Base-by-base conservation (phyloP, 257 asterid genomes). In the Paulownia fortunei region DNA sequence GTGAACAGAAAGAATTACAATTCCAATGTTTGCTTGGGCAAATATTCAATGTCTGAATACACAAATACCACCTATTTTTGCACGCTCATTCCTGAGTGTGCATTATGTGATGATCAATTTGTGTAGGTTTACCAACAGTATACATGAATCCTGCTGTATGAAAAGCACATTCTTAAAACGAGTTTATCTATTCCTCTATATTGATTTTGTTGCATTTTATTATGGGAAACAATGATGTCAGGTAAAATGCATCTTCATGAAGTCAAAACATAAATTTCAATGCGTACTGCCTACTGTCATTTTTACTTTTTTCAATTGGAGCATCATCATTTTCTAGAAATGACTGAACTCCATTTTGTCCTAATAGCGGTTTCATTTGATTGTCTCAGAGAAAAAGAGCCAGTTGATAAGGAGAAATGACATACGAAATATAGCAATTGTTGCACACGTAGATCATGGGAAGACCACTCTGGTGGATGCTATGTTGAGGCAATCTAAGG, bases 401-500 rank as follows among this genome's bases (percentile, higher is more conserved):
- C 95, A 90, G 77, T 72, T 95, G 88, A 72, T 87, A 27, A 88
- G 98, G 87, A 89, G 99, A 84, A 82, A 52, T 72, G 99, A 88
- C 76, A 82, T 95, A 79, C 88, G 99, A 54, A 95, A 93, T 83
- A 93, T 95, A 67, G 99, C 99, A 26, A 93, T 95, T 75, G 98
- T 95, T 79, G 99, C 99, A n/a, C 99, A 95, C 74, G 99, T 95
- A 7, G 99, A 95, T 86, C 99, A 95, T 69, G 99, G 99, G 84
- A 95, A 95, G 90, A 95, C 99, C 72, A 95, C 99, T 41, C 80
- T 95, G 82, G 99, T 95, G 73, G 99, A 95, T 89, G 87, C 97
- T 64, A 90, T 95, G 96, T 84, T 95, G 86, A 91, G 88, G 85
- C 98, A 95, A 84, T 86, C 99, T 76, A 95, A 95, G 96, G 99